Percentiles rank a stretch among this genome's conserved stretches.
phyloP scores from a whole-genome alignment of 371 early-diverging fungal species.

The Umbelopsis sp. region DNA sequence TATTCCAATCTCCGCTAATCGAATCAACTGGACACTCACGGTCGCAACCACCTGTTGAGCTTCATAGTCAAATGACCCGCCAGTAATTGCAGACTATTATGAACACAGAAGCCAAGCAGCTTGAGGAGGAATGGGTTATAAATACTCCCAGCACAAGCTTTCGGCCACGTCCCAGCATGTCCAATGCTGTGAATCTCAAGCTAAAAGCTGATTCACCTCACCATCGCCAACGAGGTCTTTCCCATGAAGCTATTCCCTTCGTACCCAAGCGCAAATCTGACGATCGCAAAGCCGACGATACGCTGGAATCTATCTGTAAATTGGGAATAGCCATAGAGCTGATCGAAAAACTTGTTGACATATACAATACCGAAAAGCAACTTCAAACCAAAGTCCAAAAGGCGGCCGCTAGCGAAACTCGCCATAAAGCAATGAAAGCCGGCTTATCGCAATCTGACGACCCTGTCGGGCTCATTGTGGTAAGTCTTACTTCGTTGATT shows the following conservation, averaged over 20 bases:
- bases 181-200: background rate
- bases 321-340: no score
- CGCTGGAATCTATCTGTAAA: no score
- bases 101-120: conserved; percentile 12
- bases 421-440: background rate
- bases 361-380: no score
- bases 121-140: conserved; percentile 17
- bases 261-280: background rate
- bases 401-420: background rate
- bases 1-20: background rate
- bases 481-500: background rate
- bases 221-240: background rate
- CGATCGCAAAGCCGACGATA: background rate
- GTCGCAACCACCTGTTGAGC: background rate
- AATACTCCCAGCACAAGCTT: conserved; percentile 9
- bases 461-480: background rate
- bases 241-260: background rate
- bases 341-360: no score
- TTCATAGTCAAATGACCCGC: background rate
- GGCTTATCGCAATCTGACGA: conserved; percentile 2
- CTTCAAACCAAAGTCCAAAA: background rate
- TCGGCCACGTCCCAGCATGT: background rate
- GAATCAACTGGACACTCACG: background rate
- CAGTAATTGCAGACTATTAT: background rate
- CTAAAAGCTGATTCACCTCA: background rate